Evolutionary conservation across 2,329 filamentous ascomycete genomes (phyloP).

Genomic region (Fusarium verticillioides): DNA sequence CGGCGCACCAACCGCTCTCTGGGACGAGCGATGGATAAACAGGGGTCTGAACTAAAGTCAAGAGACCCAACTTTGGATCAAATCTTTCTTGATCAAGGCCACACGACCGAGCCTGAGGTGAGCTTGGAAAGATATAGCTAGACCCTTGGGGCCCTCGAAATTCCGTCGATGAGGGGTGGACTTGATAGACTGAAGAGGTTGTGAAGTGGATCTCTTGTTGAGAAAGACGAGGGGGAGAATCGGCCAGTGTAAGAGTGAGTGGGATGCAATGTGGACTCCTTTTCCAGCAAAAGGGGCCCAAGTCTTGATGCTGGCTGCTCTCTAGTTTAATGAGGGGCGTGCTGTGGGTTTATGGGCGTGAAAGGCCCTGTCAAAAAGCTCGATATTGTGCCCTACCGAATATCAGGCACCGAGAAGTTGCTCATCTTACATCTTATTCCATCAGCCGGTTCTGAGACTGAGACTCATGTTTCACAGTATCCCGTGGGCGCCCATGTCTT

Average conservation of each 20-base stretch:
- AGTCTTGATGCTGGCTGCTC: slow-evolving; percentile 32
- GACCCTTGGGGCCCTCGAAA: slow-evolving; percentile 25
- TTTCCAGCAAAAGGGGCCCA: slow-evolving; percentile 37
- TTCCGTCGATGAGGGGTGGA: slow-evolving; percentile 29
- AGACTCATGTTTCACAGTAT: slow-evolving; percentile 33
- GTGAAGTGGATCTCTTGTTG: slow-evolving; percentile 29
- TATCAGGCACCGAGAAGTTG: slow-evolving; percentile 31
- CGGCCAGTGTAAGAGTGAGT: slow-evolving; percentile 38
- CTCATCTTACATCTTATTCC: slow-evolving; percentile 5
- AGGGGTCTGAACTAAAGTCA: slow-evolving; percentile 15
- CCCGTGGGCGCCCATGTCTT: not conserved
- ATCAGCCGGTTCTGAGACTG: slow-evolving; percentile 25
- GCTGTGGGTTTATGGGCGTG: slow-evolving; percentile 30
- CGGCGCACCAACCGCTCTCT: slow-evolving; percentile 36
- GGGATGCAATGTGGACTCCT: slow-evolving; percentile 37
- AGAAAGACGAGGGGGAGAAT: slow-evolving; percentile 24
- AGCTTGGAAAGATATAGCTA: slow-evolving; percentile 18
- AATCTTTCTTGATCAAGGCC: slow-evolving; percentile 10
- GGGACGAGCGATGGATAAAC: slow-evolving; percentile 30
- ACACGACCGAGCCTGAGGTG: not conserved
- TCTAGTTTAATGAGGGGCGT: slow-evolving; percentile 39
- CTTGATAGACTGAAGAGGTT: slow-evolving; percentile 29
- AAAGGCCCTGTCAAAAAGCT: slow-evolving; percentile 24
- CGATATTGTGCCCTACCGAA: slow-evolving; percentile 32
- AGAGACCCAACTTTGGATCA: slow-evolving; percentile 12